Conservation (phyloP, 345 rosid species). For the Arabidopsis arenosa region DNA sequence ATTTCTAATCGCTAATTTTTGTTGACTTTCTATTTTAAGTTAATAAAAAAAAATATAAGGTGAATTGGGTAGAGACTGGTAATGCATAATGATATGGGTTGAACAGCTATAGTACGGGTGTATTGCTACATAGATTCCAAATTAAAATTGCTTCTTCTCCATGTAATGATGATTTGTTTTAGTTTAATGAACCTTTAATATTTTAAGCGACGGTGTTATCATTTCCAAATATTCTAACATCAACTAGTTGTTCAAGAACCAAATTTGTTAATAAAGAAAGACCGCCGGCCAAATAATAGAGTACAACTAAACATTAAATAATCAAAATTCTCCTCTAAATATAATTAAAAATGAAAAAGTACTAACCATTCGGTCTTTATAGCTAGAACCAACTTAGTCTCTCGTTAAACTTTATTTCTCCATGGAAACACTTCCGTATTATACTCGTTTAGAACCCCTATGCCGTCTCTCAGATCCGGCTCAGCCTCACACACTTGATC, state of each 20-base stretch:
- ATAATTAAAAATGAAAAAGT: too few relatives aligned
- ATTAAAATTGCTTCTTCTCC: too few relatives aligned
- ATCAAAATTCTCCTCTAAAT: not conserved
- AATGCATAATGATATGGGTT: too few relatives aligned
- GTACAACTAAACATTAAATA: not conserved
- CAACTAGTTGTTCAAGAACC: not conserved
- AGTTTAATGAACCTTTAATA: too few relatives aligned
- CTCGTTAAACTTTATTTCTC: not conserved
- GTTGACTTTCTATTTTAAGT: too few relatives aligned
- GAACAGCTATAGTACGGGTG: too few relatives aligned
- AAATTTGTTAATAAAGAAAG: not conserved
- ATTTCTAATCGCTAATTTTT: too few relatives aligned
- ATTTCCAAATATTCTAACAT: not conserved
- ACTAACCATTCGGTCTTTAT: not conserved
- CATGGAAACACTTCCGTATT: not conserved
- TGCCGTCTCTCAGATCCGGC: not conserved
- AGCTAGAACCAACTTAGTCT: not conserved
- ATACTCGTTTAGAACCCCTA: not conserved
- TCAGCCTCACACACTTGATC: not conserved
- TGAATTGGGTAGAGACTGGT: too few relatives aligned
- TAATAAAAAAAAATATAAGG: too few relatives aligned
- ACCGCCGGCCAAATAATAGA: not conserved
- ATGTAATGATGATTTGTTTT: not conserved
- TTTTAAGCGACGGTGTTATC: not conserved
- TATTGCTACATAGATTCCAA: too few relatives aligned